Evolutionary conservation across 225 moss, liverwort and hornwort genomes (phyloP).

Genomic region (Sphagnum tenellum): DNA sequence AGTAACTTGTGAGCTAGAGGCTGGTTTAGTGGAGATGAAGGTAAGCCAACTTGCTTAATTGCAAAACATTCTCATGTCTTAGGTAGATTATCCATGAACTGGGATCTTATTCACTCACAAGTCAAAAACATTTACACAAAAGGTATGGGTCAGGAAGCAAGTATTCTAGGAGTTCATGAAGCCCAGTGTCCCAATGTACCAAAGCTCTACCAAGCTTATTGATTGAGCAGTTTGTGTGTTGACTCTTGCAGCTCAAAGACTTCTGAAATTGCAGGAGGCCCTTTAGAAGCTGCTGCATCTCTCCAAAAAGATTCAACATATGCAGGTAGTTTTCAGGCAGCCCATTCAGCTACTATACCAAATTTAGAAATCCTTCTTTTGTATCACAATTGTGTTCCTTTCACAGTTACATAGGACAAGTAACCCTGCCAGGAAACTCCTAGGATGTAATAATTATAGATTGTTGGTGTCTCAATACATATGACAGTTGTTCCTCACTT

Average conservation of each 20-base stretch:
- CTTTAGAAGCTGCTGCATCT: slow-evolving; percentile 66
- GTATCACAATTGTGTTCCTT: no score
- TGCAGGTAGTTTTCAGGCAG: slow-evolving; percentile 47
- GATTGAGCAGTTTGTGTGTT: slow-evolving; percentile 13
- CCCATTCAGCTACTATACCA: not conserved
- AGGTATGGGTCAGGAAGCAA: no score
- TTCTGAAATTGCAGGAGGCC: slow-evolving; percentile 79
- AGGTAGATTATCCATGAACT: no score
- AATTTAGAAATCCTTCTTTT: no score
- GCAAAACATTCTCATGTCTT: not conserved
- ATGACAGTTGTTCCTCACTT: no score
- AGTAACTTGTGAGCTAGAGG: slow-evolving; percentile 62
- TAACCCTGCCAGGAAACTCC: no score
- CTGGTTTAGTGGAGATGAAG: slow-evolving; percentile 79
- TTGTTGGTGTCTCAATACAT: no score
- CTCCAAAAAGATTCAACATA: slow-evolving; percentile 58
- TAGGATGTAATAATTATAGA: no score
- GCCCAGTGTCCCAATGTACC: no score
- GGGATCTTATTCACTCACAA: no score
- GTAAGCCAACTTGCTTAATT: slow-evolving; percentile 14
- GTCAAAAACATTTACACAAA: no score
- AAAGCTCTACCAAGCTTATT: not conserved
- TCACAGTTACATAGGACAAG: no score
- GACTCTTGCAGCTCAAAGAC: slow-evolving; percentile 74
- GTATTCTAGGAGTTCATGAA: not conserved